Conservation (phyloP, 1,284 basidiomycete species). For the Omphalotus olearius region DNA sequence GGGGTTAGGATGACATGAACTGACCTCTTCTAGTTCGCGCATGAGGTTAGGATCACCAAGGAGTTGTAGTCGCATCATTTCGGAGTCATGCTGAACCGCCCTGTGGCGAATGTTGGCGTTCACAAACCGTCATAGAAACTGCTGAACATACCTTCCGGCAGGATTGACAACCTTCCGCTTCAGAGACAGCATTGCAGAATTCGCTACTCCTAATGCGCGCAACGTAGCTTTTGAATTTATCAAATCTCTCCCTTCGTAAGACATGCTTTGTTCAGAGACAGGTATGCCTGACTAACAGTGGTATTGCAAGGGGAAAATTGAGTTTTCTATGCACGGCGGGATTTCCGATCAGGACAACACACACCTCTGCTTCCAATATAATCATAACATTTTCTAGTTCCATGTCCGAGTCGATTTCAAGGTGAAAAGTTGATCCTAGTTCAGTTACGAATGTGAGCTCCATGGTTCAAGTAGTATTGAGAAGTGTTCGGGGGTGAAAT, state of each 20-base stretch:
- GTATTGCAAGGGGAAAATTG: background rate
- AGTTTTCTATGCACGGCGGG: background rate
- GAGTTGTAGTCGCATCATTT: constrained; percentile 87
- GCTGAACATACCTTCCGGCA: constrained; percentile 52
- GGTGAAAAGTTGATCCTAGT: constrained; percentile 65
- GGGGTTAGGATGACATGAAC: constrained; percentile 20
- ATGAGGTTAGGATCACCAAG: constrained; percentile 82
- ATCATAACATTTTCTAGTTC: constrained; percentile 87
- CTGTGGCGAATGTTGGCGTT: constrained; percentile 27
- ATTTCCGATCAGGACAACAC: constrained; percentile 13
- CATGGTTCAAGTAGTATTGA: constrained; percentile 43
- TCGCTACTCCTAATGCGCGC: constrained; percentile 53
- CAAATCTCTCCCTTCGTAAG: constrained; percentile 61
- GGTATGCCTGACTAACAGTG: constrained; percentile 62
- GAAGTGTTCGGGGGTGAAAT: too few relatives aligned
- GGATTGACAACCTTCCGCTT: constrained; percentile 53
- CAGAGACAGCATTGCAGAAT: constrained; percentile 64
- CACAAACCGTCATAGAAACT: background rate
- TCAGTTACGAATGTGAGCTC: constrained; percentile 80
- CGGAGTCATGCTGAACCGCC: constrained; percentile 72
- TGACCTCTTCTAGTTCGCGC: constrained; percentile 67
- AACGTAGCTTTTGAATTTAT: constrained; percentile 63
- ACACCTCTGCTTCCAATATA: constrained; percentile 85
- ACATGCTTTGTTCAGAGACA: constrained; percentile 65
- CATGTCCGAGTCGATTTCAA: constrained; percentile 88